Conservation (phyloP, 495 filamentous ascomycete genomes). For the Aspergillus hancockii region DNA sequence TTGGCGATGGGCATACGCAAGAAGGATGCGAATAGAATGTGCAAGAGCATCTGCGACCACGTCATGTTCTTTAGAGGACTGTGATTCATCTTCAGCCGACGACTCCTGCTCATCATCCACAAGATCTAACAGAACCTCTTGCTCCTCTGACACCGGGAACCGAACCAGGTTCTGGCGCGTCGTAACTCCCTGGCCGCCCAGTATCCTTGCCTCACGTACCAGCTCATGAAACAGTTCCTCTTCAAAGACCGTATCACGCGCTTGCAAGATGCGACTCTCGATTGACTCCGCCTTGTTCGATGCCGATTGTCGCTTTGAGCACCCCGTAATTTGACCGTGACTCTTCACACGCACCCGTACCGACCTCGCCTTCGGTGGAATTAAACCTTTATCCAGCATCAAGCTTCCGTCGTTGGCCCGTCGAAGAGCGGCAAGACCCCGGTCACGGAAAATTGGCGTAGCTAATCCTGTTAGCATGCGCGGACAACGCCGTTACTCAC, state of each 20-base stretch:
- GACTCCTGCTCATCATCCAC: conserved; percentile 54
- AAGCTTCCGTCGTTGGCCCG: conserved; percentile 74
- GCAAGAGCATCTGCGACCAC: conserved; percentile 56
- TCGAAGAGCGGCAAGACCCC: conserved; percentile 75
- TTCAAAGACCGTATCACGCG: conserved; percentile 84
- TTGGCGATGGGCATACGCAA: conserved; percentile 70
- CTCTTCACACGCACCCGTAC: conserved; percentile 62
- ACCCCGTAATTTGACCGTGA: conserved; percentile 40
- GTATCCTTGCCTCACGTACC: conserved; percentile 70
- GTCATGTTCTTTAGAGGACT: conserved; percentile 24
- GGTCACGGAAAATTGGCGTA: conserved; percentile 70
- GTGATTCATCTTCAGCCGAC: conserved; percentile 11
- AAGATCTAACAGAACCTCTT: conserved; percentile 65
- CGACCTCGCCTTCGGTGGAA: conserved; percentile 54
- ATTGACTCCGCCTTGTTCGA: conserved; percentile 35
- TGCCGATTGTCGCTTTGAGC: conserved; percentile 42
- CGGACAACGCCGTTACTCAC: neutral
- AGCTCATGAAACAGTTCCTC: conserved; percentile 95
- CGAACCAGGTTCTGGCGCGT: conserved; percentile 57
- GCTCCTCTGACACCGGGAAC: conserved; percentile 53
- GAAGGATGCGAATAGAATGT: conserved; percentile 64
- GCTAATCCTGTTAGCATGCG: conserved; percentile 40
- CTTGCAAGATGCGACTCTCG: conserved; percentile 72
- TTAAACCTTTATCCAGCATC: conserved; percentile 67
- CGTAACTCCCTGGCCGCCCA: conserved; percentile 66